Conservation (phyloP, 306 rosid genomes). For the Phaseolus lunatus region DNA sequence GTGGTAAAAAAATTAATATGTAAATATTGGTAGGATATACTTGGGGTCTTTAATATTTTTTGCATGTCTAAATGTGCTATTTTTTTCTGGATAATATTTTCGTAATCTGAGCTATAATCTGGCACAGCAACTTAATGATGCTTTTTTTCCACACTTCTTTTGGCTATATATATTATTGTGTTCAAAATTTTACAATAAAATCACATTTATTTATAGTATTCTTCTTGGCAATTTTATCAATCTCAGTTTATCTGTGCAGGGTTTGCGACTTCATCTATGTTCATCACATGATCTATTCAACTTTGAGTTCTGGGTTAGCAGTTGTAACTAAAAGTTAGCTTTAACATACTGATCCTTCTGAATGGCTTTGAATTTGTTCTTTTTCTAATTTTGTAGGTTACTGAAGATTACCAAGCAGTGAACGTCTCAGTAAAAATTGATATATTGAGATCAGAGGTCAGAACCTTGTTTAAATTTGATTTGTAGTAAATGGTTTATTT, state of each 20-base stretch:
- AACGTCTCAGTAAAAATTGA: constrained; percentile 88
- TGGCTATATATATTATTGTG: constrained; percentile 22
- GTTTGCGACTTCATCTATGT: constrained; percentile 90
- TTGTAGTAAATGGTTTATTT: constrained; percentile 13
- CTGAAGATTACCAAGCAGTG: constrained; percentile 95
- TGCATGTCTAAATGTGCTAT: constrained; percentile 2
- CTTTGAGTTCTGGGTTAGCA: constrained; percentile 94
- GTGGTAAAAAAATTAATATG: background rate
- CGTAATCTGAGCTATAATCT: constrained; percentile 19
- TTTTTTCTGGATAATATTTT: constrained; percentile 14
- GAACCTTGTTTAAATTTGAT: constrained; percentile 41
- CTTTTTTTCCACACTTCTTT: constrained; percentile 27
- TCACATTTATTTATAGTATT: background rate
- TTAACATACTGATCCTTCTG: constrained; percentile 47
- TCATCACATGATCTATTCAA: constrained; percentile 96
- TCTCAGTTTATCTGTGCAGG: constrained; percentile 61
- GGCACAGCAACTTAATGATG: constrained; percentile 15
- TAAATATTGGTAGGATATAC: constrained; percentile 14
- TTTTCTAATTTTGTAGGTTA: constrained; percentile 68
- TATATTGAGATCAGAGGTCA: constrained; percentile 73
- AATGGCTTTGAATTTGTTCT: constrained; percentile 48
- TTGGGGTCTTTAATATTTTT: constrained; percentile 11
- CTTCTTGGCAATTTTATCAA: constrained; percentile 8
- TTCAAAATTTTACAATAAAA: constrained; percentile 7
- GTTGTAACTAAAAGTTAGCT: constrained; percentile 46